Percentiles rank a stretch among this genome's conserved stretches.
Evolutionary conservation across 2,329 filamentous ascomycete species (phyloP).

Genomic region (Sordariomycetes sp.): DNA sequence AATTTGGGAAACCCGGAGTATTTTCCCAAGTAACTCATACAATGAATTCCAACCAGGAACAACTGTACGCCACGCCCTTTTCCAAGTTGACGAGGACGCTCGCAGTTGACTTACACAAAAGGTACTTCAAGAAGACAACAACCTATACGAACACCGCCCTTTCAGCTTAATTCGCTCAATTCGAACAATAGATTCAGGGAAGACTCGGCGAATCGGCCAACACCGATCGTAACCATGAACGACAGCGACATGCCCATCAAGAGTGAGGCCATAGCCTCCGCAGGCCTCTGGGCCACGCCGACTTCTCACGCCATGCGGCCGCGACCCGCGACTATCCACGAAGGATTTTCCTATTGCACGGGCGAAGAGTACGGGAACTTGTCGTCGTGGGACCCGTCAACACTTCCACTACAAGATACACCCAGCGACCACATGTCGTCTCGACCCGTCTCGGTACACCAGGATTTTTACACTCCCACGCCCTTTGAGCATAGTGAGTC

Average conservation of each 20-base stretch:
- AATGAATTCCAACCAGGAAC: constrained; percentile 38
- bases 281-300: constrained; percentile 41
- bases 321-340: constrained; percentile 45
- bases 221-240: constrained; percentile 34
- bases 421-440: constrained; percentile 36
- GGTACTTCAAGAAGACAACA: constrained; percentile 11
- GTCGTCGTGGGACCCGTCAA: constrained; percentile 43
- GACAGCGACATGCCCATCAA: constrained; percentile 32
- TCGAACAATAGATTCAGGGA: constrained; percentile 30
- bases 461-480: constrained; percentile 35
- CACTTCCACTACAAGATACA: constrained; percentile 34
- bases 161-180: constrained; percentile 10
- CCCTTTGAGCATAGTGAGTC: constrained; percentile 27
- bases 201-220: constrained; percentile 28
- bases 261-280: constrained; percentile 29
- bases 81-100: constrained; percentile 3
- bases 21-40: constrained; percentile 8
- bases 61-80: constrained; percentile 31
- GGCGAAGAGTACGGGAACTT: constrained; percentile 37
- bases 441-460: constrained; percentile 42
- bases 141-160: constrained; percentile 18
- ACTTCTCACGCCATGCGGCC: constrained; percentile 34
- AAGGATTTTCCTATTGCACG: constrained; percentile 46
- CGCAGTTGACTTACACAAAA: constrained; percentile 11
- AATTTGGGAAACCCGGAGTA: not conserved